phyloP scores from a whole-genome alignment of 2,329 filamentous ascomycete species.

The Colletotrichum shisoi region DNA sequence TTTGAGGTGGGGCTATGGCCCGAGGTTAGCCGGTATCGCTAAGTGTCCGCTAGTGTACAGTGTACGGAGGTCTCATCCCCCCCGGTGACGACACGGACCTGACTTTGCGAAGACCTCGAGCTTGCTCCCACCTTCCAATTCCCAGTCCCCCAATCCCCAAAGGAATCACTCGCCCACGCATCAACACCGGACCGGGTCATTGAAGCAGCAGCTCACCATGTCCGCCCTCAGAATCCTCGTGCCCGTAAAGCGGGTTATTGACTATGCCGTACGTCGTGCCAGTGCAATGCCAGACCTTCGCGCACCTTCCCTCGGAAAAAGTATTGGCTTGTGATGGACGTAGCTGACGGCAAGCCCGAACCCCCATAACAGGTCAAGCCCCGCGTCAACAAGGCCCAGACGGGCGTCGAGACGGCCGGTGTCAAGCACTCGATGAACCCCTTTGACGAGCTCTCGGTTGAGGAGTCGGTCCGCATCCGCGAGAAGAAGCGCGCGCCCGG shows the following conservation, averaged over 20 bases:
- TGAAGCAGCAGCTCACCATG: constrained; percentile 35
- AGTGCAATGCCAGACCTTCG: not conserved
- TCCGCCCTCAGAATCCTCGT: constrained; percentile 67
- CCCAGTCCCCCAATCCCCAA: constrained; percentile 40
- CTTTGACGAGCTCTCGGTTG: constrained; percentile 97
- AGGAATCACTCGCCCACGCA: constrained; percentile 18
- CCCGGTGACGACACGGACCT: constrained; percentile 38
- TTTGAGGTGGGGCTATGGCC: constrained; percentile 41
- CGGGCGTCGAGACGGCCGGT: constrained; percentile 87
- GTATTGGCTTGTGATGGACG: constrained; percentile 29
- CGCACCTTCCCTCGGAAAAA: not conserved
- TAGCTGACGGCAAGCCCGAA: constrained; percentile 27
- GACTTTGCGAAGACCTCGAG: constrained; percentile 27
- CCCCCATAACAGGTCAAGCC: constrained; percentile 66
- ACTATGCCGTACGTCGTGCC: constrained; percentile 76
- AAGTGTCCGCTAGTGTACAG: constrained; percentile 30
- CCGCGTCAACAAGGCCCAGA: constrained; percentile 75
- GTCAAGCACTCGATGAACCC: constrained; percentile 99
- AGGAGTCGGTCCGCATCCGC: constrained; percentile 93
- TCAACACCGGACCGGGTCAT: constrained; percentile 30
- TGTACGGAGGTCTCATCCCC: constrained; percentile 39
- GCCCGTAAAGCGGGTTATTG: constrained; percentile 84
- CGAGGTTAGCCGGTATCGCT: constrained; percentile 56
- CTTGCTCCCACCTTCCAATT: constrained; percentile 30
- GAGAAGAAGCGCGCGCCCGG: constrained; percentile 78